Evolutionary conservation across 495 filamentous ascomycete species (phyloP), one percentile per base, ranked within the genome.

Genomic region (Tuber magnatum): DNA sequence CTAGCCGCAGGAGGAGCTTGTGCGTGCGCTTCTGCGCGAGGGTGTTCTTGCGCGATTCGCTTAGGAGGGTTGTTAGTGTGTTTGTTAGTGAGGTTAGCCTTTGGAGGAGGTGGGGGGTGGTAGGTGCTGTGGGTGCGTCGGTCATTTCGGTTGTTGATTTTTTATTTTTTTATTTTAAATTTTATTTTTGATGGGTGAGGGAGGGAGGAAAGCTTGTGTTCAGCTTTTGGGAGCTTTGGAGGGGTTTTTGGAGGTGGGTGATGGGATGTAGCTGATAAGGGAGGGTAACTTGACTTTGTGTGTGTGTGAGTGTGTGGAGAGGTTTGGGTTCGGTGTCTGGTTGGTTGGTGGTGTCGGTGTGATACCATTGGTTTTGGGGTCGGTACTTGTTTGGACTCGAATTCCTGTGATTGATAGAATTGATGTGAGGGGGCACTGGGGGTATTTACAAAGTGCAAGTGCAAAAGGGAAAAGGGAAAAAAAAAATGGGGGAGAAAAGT

Each of bases 391-490:
- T 28, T 12, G 24, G 51, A 28, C 9, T 24, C 46, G 5, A 51
- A 24, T 56, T 28, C 56, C 32, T 65, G 56, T 32, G 28, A 65
- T 65, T 65, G 56, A 65, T 65, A 28, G 56, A 65, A 20, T 65
- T 65, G 56, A 32, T 65, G 56, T 35, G 56, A 28, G 56, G 56
- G 56, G 56, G 56, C 16, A 28, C 56, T 61, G 56, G 56, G 14
- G 56, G 28, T 65, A 65, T 32, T 65, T 65, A 65, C 56, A 65
- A 65, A 65, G 56, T 65, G 28, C 14, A 65, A 56, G 24, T n/a
- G 48, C 39, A 9, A 9, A 18, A 32, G 14, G 28, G 12, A 9
- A 65, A 65, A 65, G 32, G 32, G 6, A 56, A 28, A 10, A 56
- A 14, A 28, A 56, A n/a, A 28, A 56, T 56, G 51, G 12, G 16